Percentiles rank a stretch among this genome's conserved stretches.
These are phyloP conservation scores for Candida sp. DNA, from an alignment of 1,139 yeast genomes.

Conservation along the genomic window DNA sequence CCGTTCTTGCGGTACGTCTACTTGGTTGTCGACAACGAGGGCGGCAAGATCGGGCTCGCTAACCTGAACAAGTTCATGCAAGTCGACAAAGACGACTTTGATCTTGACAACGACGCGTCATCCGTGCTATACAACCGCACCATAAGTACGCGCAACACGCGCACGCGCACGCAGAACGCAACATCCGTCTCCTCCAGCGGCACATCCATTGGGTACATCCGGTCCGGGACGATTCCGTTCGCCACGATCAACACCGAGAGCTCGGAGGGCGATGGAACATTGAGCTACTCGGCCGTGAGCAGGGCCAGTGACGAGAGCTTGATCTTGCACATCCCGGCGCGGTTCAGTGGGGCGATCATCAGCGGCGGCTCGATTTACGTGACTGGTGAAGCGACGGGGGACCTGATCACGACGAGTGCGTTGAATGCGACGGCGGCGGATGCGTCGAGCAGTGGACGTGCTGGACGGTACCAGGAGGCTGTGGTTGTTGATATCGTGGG, in stretches of 20 bases:
- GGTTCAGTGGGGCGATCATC: slow-evolving; percentile 36
- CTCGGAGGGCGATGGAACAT: slow-evolving; percentile 4
- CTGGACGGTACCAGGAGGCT: neutral
- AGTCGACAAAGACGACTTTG: slow-evolving; percentile 7
- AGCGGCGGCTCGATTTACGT: slow-evolving; percentile 36
- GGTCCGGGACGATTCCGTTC: slow-evolving; percentile 40
- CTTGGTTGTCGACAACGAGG: slow-evolving; percentile 71
- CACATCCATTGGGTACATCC: slow-evolving; percentile 29
- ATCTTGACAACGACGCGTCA: neutral
- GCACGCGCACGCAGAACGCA: too few species aligned
- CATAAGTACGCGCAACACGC: too few species aligned
- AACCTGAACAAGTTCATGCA: slow-evolving; percentile 19
- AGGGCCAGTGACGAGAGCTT: slow-evolving; percentile 14
- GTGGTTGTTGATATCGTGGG: neutral
- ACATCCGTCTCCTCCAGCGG: too few species aligned
- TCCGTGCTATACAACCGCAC: neutral
- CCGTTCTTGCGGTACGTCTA: slow-evolving; percentile 61
- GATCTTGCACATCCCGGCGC: slow-evolving; percentile 34
- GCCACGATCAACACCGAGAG: slow-evolving; percentile 23
- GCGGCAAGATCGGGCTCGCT: slow-evolving; percentile 56
- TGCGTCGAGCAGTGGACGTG: slow-evolving; percentile 4
- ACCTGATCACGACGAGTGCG: slow-evolving; percentile 4
- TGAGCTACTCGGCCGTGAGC: slow-evolving; percentile 17
- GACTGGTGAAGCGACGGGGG: slow-evolving; percentile 15
- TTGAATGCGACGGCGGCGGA: slow-evolving; percentile 4